Evolutionary conservation across 2,329 filamentous ascomycete genomes (phyloP).

Genomic region (Colletotrichum sp.): DNA sequence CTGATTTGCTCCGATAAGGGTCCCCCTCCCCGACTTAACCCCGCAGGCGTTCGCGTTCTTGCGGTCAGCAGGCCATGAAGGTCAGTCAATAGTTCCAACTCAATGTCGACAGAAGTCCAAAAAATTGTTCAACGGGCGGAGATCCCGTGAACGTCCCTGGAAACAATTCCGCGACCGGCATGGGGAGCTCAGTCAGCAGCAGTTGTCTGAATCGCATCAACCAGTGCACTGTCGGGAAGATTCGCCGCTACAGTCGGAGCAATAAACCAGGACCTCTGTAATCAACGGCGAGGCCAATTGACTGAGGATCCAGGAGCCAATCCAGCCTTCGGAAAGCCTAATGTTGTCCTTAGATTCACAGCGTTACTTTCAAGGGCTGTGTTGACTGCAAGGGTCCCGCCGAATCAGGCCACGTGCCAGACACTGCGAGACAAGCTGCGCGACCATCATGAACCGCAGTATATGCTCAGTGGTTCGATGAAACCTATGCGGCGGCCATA

Average conservation of each 20-base stretch:
- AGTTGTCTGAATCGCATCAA: background rate
- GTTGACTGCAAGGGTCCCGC: background rate
- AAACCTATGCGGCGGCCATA: background rate
- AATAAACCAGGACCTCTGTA: background rate
- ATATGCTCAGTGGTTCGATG: background rate
- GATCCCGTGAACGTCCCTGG: background rate
- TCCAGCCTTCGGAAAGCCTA: background rate
- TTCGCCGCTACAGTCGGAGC: background rate
- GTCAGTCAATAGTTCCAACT: background rate
- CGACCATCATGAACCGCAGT: background rate
- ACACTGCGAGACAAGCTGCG: background rate
- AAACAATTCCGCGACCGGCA: background rate
- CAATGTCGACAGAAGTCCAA: background rate
- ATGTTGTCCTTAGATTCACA: background rate
- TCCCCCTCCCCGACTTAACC: background rate
- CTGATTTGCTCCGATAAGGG: background rate
- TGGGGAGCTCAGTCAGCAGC: background rate
- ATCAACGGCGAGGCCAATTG: background rate
- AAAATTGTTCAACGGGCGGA: background rate
- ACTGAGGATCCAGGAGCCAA: background rate
- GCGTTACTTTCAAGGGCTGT: background rate
- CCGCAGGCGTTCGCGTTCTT: background rate
- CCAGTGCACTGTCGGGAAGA: background rate
- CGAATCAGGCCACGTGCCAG: background rate
- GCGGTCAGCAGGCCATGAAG: background rate